phyloP scores from a whole-genome alignment of 768 basidiomycete genomes.

The Pleurotus cornucopiae region DNA sequence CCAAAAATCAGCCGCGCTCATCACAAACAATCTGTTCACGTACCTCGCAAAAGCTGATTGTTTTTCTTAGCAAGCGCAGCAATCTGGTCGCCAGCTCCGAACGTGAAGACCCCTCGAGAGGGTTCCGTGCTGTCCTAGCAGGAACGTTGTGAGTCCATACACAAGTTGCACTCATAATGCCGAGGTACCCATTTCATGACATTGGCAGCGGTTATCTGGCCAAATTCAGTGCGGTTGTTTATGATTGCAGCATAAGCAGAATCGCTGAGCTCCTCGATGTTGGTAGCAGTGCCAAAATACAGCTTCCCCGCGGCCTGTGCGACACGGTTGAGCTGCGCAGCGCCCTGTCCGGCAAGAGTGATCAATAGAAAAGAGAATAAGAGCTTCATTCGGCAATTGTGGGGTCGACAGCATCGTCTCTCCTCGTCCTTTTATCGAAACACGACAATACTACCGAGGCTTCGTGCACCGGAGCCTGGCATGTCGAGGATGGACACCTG shows the following conservation, averaged over 20 bases:
- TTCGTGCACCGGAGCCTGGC: too few species aligned
- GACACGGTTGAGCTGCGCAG: conserved; percentile 18
- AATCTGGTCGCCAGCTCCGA: conserved; percentile 38
- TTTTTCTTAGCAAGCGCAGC: conserved; percentile 39
- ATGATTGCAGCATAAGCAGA: conserved; percentile 34
- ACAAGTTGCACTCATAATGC: background rate
- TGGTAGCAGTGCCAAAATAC: conserved; percentile 49
- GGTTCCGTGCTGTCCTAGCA: conserved; percentile 50
- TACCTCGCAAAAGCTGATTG: conserved; percentile 43
- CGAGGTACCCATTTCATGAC: conserved; percentile 52
- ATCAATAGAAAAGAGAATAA: background rate
- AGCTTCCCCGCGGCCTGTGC: conserved; percentile 40
- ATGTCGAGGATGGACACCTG: too few species aligned
- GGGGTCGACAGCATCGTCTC: background rate
- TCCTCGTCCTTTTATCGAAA: too few species aligned
- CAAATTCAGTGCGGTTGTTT: conserved; percentile 34
- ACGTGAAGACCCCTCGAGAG: conserved; percentile 40
- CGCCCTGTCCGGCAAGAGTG: background rate
- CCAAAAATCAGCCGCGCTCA: background rate
- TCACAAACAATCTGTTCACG: background rate
- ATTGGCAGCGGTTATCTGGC: conserved; percentile 46
- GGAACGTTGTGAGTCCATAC: too few species aligned
- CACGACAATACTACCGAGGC: too few species aligned
- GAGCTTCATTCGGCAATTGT: background rate
- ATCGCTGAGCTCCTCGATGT: conserved; percentile 37